Conservation (phyloP, 163 green algal genomes). For the Chlorella variabilis region DNA sequence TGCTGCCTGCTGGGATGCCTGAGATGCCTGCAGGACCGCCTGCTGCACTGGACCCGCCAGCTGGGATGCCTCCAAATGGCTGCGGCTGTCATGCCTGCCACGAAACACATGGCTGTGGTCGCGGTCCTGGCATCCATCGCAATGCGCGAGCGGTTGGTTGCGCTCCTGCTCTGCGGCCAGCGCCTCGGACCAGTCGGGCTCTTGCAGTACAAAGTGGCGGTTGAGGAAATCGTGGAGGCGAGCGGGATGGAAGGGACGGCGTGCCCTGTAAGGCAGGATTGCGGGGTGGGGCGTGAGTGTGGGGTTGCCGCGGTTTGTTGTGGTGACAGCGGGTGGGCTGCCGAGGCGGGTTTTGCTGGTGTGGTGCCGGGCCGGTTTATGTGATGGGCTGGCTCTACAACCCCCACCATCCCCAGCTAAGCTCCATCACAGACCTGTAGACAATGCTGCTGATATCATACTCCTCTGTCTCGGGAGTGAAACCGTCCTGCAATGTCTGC, state of each 20-base stretch:
- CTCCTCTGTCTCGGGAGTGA: constrained; percentile 50
- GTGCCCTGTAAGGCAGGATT: constrained; percentile 25
- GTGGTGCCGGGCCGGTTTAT: too few species aligned
- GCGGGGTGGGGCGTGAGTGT: too few species aligned
- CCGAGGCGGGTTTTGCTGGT: too few species aligned
- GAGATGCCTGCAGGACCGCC: constrained; percentile 12
- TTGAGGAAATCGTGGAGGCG: constrained; percentile 66
- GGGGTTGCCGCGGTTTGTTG: too few species aligned
- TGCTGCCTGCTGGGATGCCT: constrained; percentile 35
- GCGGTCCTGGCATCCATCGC: too few species aligned
- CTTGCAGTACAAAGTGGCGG: constrained; percentile 66
- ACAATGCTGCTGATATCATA: constrained; percentile 71
- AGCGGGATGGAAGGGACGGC: constrained; percentile 75
- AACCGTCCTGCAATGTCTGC: constrained; percentile 10
- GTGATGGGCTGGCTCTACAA: too few species aligned
- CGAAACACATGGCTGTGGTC: too few species aligned
- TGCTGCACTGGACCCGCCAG: neutral
- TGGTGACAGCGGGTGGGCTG: too few species aligned
- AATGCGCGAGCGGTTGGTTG: neutral
- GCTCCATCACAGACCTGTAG: constrained; percentile 52
- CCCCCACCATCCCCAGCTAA: too few species aligned
- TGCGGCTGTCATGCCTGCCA: too few species aligned
- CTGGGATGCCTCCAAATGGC: too few species aligned
- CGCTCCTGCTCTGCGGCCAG: constrained; percentile 15
- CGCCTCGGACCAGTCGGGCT: constrained; percentile 60